These are phyloP conservation scores for Chaetoceros muelleri DNA, from an alignment of 108 stramenopile species.

Conservation along the genomic window DNA sequence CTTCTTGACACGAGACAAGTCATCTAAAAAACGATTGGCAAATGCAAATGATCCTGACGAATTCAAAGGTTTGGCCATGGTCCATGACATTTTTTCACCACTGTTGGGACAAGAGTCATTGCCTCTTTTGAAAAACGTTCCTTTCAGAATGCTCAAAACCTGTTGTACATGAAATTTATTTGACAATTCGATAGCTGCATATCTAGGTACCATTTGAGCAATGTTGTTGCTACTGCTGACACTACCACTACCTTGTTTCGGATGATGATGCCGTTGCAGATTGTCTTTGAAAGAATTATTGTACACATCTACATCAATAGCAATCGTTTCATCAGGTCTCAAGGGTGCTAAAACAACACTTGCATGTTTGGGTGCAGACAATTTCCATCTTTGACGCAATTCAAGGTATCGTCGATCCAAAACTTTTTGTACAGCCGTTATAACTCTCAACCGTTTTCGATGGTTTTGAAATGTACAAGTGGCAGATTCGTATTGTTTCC, in stretches of 20 bases:
- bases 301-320: slow-evolving; percentile 78
- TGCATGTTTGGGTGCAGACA: slow-evolving; percentile 78
- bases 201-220: slow-evolving; percentile 65
- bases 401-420: slow-evolving; percentile 44
- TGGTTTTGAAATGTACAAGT: slow-evolving; percentile 37
- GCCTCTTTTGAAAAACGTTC: slow-evolving; percentile 5
- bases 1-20: too few relatives aligned
- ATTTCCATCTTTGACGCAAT: slow-evolving; percentile 58
- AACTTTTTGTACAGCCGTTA: slow-evolving; percentile 36
- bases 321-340: slow-evolving; percentile 46
- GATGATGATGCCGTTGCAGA: too few relatives aligned
- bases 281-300: too few relatives aligned
- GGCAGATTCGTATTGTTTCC: slow-evolving; percentile 43
- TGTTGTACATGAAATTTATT: slow-evolving; percentile 33
- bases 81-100: slow-evolving; percentile 5
- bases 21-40: too few relatives aligned
- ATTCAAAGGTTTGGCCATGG: slow-evolving; percentile 21
- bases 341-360: slow-evolving; percentile 22
- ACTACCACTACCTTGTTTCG: slow-evolving; percentile 24
- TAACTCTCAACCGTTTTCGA: slow-evolving; percentile 31
- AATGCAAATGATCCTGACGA: slow-evolving; percentile 69
- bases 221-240: slow-evolving; percentile 29
- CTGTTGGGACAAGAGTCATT: neutral
- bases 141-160: too few relatives aligned
- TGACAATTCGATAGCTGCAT: slow-evolving; percentile 67